Conservation (phyloP, 805 yeast species). For the Sugiyamaella boreocaroliniensis region DNA sequence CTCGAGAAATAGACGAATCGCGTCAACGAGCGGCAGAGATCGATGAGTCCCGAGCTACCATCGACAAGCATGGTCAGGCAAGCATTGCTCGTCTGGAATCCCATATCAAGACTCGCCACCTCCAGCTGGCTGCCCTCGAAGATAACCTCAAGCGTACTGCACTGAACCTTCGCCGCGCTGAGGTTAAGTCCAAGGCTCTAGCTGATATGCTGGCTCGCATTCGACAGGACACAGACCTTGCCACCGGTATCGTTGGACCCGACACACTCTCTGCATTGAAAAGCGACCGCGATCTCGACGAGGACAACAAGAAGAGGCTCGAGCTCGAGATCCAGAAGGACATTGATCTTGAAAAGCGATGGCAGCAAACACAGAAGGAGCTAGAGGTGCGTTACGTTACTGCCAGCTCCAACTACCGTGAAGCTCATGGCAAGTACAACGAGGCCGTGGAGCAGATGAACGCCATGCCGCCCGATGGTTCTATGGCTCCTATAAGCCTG, state of each 20-base stretch:
- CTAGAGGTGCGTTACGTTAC: slow-evolving; percentile 32
- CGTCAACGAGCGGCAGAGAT: slow-evolving; percentile 13
- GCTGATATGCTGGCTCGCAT: slow-evolving; percentile 11
- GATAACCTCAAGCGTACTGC: slow-evolving; percentile 12
- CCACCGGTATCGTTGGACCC: slow-evolving; percentile 14
- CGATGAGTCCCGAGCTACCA: slow-evolving; percentile 7
- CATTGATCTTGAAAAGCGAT: slow-evolving; percentile 28
- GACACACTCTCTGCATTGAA: background rate
- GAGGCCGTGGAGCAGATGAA: slow-evolving; percentile 3
- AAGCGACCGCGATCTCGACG: slow-evolving; percentile 4
- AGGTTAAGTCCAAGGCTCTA: slow-evolving; percentile 8
- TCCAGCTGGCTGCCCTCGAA: slow-evolving; percentile 16
- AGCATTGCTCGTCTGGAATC: slow-evolving; percentile 12
- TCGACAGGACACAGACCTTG: slow-evolving; percentile 15
- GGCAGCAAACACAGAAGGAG: slow-evolving; percentile 31
- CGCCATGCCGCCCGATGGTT: background rate
- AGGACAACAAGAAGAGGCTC: slow-evolving; percentile 12
- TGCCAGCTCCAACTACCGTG: slow-evolving; percentile 29
- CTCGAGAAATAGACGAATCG: slow-evolving; percentile 20
- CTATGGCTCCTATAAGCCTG: background rate
- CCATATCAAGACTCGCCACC: slow-evolving; percentile 12
- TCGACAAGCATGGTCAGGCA: slow-evolving; percentile 8
- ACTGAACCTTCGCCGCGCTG: slow-evolving; percentile 7
- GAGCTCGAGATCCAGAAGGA: slow-evolving; percentile 17
- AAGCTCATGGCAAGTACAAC: slow-evolving; percentile 22